phyloP scores from a whole-genome alignment of 768 basidiomycete genomes.

The Crucibulum laeve region DNA sequence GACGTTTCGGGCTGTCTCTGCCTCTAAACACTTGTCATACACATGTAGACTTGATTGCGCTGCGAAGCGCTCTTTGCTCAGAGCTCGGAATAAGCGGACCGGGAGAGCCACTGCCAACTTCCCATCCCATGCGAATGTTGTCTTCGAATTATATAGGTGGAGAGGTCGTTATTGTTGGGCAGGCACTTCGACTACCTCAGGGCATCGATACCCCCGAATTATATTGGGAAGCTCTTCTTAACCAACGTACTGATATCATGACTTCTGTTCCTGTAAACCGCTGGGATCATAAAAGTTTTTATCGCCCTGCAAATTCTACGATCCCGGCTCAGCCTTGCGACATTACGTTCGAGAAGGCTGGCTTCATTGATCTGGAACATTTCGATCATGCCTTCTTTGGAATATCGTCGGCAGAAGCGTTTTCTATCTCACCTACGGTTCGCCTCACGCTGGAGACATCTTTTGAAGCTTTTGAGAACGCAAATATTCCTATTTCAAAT shows the following conservation, averaged over 20 bases:
- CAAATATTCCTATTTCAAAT: slow-evolving; percentile 26
- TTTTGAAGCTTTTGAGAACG: slow-evolving; percentile 31
- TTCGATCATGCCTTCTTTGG: slow-evolving; percentile 33
- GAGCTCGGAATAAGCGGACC: slow-evolving; percentile 14
- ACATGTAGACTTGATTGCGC: slow-evolving; percentile 21
- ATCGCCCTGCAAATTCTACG: slow-evolving; percentile 17
- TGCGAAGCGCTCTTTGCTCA: slow-evolving; percentile 17
- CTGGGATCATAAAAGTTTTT: slow-evolving; percentile 32
- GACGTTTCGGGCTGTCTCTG: slow-evolving; percentile 16
- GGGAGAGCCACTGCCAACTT: background rate
- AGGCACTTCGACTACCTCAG: slow-evolving; percentile 28
- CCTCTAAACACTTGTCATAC: slow-evolving; percentile 31
- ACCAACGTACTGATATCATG: slow-evolving; percentile 24
- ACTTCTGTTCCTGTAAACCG: slow-evolving; percentile 23
- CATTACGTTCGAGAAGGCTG: slow-evolving; percentile 24
- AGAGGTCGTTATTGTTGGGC: slow-evolving; percentile 32
- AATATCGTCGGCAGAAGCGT: slow-evolving; percentile 28
- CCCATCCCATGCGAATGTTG: background rate
- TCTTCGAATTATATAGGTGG: slow-evolving; percentile 7
- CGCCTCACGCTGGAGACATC: slow-evolving; percentile 28
- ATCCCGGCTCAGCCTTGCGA: slow-evolving; percentile 20
- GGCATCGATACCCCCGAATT: slow-evolving; percentile 21
- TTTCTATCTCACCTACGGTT: slow-evolving; percentile 21
- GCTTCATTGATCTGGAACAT: slow-evolving; percentile 23
- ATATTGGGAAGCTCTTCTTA: slow-evolving; percentile 29